Base-by-base conservation (phyloP, 805 yeast genomes). In the Zygosaccharomyces rouxii region DNA sequence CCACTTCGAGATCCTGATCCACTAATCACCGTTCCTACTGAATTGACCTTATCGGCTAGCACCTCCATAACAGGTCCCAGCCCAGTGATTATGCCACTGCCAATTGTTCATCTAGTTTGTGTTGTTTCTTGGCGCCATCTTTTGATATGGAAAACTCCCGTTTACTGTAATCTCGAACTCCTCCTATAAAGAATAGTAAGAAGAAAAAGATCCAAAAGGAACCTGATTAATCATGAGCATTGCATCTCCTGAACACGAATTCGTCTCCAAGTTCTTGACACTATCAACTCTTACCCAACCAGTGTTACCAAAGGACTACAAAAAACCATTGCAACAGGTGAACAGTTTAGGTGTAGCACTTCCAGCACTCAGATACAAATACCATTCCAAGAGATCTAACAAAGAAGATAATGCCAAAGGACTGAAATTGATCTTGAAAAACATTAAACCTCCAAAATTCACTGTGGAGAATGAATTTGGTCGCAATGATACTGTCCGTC, bases 381-480 rank as follows among this genome's bases (percentile, higher is more conserved):
- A 69, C 49, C 59, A 61, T 25, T 63, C 61, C 21, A 52, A 49
- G 10, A 56, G 56, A 40, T 42, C 44, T 9, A 57, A 51, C 28
- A 48, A 46, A 10, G 21, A 29, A 13, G 31, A 46, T 11, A 14
- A 47, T 10, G 38, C 22, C 2, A 21, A 35, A 18, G 35, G 42
- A 3, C 22, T 57, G 16, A 50, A 53, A 11, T 67, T 76, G 13
- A 57, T 64, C 4, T 72, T 87, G 61, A 84, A 83, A 64, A 84
- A 90, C 26, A 76, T 88, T 47, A 80, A 82, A 57, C 78, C 84
- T 4, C 95, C 95, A 5, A 86, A 82, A 60, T 84, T 86, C 64
- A 63, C 69, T 33, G 53, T 70, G 13, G 54, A 60, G 13, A 52
- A 63, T 19, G 52, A 61, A 19, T 56, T 63, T n/a, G 37, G 51